These are phyloP conservation scores for Backusella mclennaniae DNA, from an alignment of 192 early-diverging fungal genomes.

Conservation along the genomic window DNA sequence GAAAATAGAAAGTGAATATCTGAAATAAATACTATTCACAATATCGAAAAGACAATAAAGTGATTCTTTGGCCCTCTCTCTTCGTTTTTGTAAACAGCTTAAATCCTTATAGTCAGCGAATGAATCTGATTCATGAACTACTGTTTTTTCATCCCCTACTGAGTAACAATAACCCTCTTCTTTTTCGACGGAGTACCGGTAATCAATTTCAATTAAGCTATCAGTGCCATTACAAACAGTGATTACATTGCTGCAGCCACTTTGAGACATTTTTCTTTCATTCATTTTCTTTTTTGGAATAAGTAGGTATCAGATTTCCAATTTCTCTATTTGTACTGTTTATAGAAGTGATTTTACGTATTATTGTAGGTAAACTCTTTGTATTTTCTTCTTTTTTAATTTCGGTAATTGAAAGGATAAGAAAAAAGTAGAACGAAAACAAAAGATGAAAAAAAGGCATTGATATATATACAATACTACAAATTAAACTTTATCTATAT, in stretches of 20 bases:
- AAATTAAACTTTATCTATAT: not conserved
- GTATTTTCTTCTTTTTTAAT: not conserved
- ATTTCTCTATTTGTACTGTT: not conserved
- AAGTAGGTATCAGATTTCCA: not conserved
- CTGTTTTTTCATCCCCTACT: not conserved
- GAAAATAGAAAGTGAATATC: not conserved
- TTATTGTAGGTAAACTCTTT: not conserved
- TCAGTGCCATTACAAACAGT: not conserved
- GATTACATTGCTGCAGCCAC: not conserved
- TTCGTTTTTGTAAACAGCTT: not conserved
- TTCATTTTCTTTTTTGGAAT: not conserved
- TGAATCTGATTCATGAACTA: not conserved
- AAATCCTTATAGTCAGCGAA: not conserved
- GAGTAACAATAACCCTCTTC: not conserved
- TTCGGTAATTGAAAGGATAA: not conserved
- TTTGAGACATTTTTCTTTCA: not conserved
- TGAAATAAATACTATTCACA: not conserved
- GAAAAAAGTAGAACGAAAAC: not conserved
- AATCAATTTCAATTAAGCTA: not conserved
- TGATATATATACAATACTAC: not conserved
- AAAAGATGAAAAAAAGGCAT: not conserved
- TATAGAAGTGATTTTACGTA: not conserved
- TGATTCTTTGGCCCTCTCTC: not conserved
- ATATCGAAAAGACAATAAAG: not conserved
- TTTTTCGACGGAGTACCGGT: not conserved